These are phyloP conservation scores for Phytopythium montanum DNA, from an alignment of 352 stramenopile species.

Conservation along the genomic window DNA sequence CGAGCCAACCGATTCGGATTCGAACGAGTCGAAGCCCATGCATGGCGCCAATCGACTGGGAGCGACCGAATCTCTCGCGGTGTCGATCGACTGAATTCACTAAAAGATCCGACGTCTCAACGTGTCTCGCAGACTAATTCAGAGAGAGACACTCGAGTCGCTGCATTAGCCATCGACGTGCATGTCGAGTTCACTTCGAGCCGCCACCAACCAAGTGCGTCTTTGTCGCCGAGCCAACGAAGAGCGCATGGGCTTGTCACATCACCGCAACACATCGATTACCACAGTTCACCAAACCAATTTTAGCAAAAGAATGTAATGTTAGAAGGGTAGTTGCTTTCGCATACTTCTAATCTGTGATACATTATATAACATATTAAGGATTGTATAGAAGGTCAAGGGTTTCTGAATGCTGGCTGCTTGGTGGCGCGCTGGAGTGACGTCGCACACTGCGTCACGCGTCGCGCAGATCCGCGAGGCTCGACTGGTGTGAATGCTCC, in stretches of 20 bases:
- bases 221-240: slow-evolving; percentile 1
- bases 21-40: no score
- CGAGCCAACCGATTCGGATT: no score
- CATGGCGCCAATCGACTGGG: not conserved
- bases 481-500: not conserved
- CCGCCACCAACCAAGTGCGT: not conserved
- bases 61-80: not conserved
- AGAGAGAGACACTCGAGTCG: not conserved
- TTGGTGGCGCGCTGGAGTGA: not conserved
- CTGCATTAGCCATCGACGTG: no score
- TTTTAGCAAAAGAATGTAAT: not conserved
- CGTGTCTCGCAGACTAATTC: slow-evolving; percentile 1
- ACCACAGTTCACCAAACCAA: not conserved
- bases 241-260: slow-evolving; percentile 1
- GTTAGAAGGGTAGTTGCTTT: no score
- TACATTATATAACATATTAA: not conserved
- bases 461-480: not conserved
- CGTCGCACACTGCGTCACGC: not conserved
- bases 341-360: not conserved
- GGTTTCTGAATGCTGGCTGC: not conserved
- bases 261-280: not conserved
- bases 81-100: slow-evolving; percentile 1
- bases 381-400: not conserved
- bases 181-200: not conserved
- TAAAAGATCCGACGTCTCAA: slow-evolving; percentile 6